Evolutionary conservation across 352 stramenopile species (phyloP), one percentile per base, ranked within the genome.

Genomic region (Sclerospora graminicola): DNA sequence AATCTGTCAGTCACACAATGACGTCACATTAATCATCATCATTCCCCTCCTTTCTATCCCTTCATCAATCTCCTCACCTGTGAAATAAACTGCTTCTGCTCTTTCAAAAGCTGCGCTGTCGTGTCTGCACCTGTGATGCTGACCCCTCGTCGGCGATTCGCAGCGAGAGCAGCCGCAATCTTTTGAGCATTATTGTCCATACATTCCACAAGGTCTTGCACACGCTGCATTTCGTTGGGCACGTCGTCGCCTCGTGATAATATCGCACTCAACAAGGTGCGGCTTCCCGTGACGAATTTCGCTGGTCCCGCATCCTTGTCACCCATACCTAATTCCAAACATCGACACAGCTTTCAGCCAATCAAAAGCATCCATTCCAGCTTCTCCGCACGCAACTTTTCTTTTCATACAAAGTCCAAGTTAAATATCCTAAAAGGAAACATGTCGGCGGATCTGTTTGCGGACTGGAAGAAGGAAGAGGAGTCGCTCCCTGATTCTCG

Each of bases 381-480:
- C 21, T 26, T 26, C 6, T 26, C 21, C 21, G 21, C 21, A 26
- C 21, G 3, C 4, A 7, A 6, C 6, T 26, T 26, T 13, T 32
- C 13, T 32, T 13, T 13, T 32, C 11, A 32, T 32, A 15, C 9
- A 32, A 32, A 32, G 4, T 13, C 11, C 28, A 32, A 32, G 28
- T 32, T 4, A 32, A n/a, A n/a, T n/a, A n/a, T n/a, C n/a, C n/a
- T n/a, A n/a, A n/a, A n/a, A 14, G 4, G 23, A 28, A 66, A 11
- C 47, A 93, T 93, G 81, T 93, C 81, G 48, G 76, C 78, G 47
- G 81, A 93, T 68, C 66, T 93, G 35, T 93, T 93, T 54, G 81
- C 81, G 27, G 81, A 93, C 61, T 93, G 81, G 81, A 77, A 85
- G 64, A 85, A 87, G 27, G 81, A 93, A 48, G 70, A 89, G 60